Base-by-base conservation (phyloP, 352 stramenopile species). In the Pilasporangium apinafurcum region DNA sequence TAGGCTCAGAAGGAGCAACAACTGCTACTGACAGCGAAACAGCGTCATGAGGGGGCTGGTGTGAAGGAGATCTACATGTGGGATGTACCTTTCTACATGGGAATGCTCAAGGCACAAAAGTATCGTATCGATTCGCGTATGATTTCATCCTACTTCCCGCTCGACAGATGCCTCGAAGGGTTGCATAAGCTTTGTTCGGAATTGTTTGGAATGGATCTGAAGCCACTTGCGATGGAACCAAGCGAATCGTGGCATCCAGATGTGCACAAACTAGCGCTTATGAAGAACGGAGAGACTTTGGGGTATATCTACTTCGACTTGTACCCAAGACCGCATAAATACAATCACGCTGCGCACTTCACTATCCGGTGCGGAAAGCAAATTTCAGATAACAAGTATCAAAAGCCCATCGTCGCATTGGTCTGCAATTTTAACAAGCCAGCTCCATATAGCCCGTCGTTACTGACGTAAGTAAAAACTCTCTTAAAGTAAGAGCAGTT, bases 271-370 rank as follows among this genome's bases (percentile, higher is more conserved):
- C 88, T 98, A 39, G 72, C 71, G 22, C 74, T 98, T n/a, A 77
- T 68, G 16, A 69, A 67, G 6, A 39, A 68, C 12, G 71, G 66
- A 26, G 51, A 79, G 38, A 69, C 59, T 16, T 47, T 98, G 8
- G 94, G 94, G 4, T 88, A 77, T 18, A 95, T 98, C 46, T 98
- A 97, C 68, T 87, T 98, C 32, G 95, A 98, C 58, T 56, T 98
- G 49, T 96, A 97, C 68, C 86, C 89, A 21, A 74, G 95, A 17
- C 58, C 51, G 8, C 56, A 83, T 66, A 96, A 96, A 60, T 92
- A 92, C 56, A 79, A 71, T 33, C 83, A 92, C 44, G 82, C 85
- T 8, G 85, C 86, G 18, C 86, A 99, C 67, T 99, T 98, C 56
- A 98, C 96, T 4, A 92, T 99, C 44, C 89, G 89, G 27, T 98